Conservation (phyloP, 495 filamentous ascomycete species). For the Tetracladium setigerum region DNA sequence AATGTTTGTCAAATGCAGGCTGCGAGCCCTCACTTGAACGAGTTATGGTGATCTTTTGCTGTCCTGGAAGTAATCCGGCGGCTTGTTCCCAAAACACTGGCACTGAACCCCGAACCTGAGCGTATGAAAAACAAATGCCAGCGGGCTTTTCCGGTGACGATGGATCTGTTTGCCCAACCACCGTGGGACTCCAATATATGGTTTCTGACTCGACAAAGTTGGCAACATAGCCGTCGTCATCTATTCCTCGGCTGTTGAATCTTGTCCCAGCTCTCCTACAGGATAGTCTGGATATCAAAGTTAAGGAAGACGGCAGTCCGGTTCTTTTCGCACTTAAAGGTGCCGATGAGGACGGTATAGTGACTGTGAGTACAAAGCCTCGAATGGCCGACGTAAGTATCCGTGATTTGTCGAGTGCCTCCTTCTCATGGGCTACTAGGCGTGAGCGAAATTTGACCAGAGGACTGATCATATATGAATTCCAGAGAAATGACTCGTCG, state of each 20-base stretch:
- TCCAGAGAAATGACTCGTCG: constrained; percentile 91
- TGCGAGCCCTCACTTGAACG: constrained; percentile 86
- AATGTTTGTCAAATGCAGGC: constrained; percentile 92
- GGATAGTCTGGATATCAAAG: constrained; percentile 84
- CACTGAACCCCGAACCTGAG: constrained; percentile 84
- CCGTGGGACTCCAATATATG: constrained; percentile 63
- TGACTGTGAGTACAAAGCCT: constrained; percentile 79
- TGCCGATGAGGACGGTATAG: constrained; percentile 55
- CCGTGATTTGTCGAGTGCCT: constrained; percentile 70
- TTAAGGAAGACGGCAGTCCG: constrained; percentile 75
- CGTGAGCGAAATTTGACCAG: constrained; percentile 81
- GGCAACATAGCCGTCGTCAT: constrained; percentile 96
- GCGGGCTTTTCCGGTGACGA: constrained; percentile 10
- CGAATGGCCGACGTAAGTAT: constrained; percentile 91
- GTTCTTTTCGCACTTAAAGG: constrained; percentile 46
- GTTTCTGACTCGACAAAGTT: constrained; percentile 71
- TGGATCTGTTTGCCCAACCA: constrained; percentile 11
- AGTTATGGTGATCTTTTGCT: constrained; percentile 91
- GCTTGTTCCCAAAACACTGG: constrained; percentile 97
- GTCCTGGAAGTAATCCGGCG: constrained; percentile 77
- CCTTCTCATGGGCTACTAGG: constrained; percentile 62
- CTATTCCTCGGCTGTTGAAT: constrained; percentile 93
- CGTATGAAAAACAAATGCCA: constrained; percentile 82
- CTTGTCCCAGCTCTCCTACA: constrained; percentile 88
- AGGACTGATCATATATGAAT: constrained; percentile 94